These are phyloP conservation scores for Singerocomus rubriflavus DNA, from an alignment of 1,284 basidiomycete genomes.

Conservation along the genomic window DNA sequence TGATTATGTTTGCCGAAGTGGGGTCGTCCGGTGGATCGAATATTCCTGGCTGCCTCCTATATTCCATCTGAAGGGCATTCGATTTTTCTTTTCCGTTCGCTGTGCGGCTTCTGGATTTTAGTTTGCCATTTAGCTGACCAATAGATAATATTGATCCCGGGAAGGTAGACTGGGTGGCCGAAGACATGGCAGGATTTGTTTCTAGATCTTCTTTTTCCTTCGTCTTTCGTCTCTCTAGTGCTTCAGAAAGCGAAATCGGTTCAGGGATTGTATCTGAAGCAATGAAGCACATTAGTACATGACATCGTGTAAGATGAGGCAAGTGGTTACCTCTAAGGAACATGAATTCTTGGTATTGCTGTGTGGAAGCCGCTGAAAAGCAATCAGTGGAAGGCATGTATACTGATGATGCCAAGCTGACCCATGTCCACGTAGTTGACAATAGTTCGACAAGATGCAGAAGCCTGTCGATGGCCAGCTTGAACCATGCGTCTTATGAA, in stretches of 20 bases:
- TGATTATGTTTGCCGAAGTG: slow-evolving; percentile 16
- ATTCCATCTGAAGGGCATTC: slow-evolving; percentile 32
- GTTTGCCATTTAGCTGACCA: slow-evolving; percentile 35
- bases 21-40: slow-evolving; percentile 27
- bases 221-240: slow-evolving; percentile 51
- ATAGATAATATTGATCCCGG: slow-evolving; percentile 19
- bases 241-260: slow-evolving; percentile 56
- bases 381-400: slow-evolving; percentile 10
- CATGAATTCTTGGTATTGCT: slow-evolving; percentile 62
- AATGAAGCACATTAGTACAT: slow-evolving; percentile 3
- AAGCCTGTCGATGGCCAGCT: slow-evolving; percentile 57
- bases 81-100: slow-evolving; percentile 42
- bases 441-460: slow-evolving; percentile 45
- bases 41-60: slow-evolving; percentile 20
- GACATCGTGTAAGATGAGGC: background rate
- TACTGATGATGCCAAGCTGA: slow-evolving; percentile 33
- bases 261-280: slow-evolving; percentile 62
- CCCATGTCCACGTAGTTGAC: slow-evolving; percentile 71
- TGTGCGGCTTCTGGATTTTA: slow-evolving; percentile 37
- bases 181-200: slow-evolving; percentile 54
- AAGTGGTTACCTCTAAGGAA: slow-evolving; percentile 56
- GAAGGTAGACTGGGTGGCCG: slow-evolving; percentile 26
- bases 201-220: slow-evolving; percentile 58
- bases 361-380: slow-evolving; percentile 49
- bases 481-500: slow-evolving; percentile 67